Evolutionary conservation across 441 rosid species (phyloP).

Genomic region (Gossypium davidsonii): DNA sequence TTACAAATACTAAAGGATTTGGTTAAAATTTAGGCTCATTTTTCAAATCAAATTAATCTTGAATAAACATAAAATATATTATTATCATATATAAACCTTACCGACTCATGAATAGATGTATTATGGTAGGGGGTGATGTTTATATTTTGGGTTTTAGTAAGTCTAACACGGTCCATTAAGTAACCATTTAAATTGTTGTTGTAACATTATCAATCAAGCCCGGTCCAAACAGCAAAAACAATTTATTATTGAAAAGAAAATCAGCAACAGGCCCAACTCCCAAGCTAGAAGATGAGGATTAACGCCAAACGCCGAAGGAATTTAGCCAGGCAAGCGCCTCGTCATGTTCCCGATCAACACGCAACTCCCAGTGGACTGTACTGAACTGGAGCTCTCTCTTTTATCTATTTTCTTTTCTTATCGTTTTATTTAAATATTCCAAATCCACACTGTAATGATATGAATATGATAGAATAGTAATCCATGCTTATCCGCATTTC

Average conservation of each 20-base stretch:
- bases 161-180: not conserved
- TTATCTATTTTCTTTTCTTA: not conserved
- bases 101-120: too few relatives aligned
- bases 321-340: constrained; percentile 23
- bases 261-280: not conserved
- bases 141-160: too few relatives aligned
- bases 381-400: not conserved
- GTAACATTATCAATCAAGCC: not conserved
- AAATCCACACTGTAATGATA: not conserved
- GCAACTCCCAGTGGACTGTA: not conserved
- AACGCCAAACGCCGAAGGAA: not conserved
- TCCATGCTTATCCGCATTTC: constrained; percentile 1
- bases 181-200: not conserved
- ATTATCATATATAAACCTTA: too few relatives aligned
- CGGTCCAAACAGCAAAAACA: not conserved
- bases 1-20: too few relatives aligned
- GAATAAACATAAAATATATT: too few relatives aligned
- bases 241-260: too few relatives aligned
- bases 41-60: too few relatives aligned
- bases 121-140: too few relatives aligned
- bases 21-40: too few relatives aligned
- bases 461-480: not conserved
- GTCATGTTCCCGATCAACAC: constrained; percentile 15
- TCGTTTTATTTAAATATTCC: not conserved
- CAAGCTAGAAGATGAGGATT: not conserved